Base-by-base conservation (phyloP, 331 rosid genomes). In the Rosa hybrid region DNA sequence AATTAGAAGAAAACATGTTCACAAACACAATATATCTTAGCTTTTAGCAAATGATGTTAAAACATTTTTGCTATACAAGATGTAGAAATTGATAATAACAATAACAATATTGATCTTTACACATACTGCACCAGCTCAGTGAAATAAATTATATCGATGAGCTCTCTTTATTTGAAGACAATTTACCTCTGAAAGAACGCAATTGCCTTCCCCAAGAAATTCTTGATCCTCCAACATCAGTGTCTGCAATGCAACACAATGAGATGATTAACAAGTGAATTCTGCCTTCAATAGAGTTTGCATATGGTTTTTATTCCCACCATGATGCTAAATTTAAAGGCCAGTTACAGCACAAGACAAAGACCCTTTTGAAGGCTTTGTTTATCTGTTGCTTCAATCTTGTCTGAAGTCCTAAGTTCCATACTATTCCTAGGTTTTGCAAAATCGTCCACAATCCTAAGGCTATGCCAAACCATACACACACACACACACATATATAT, bases 141-240 rank as follows among this genome's bases (percentile, higher is more conserved):
- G 68, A 54, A 54, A 56, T 38, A 57, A 38, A 25, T 44, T 72
- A 49, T 60, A 59, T 63, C 76, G 5, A 48, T 5, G 18, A 74
- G 41, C 25, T 30, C 49, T 50, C 62, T 60, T 49, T 45, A 69
- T 68, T 27, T 13, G 17, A 81, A 53, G 53, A 78, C 8, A 27
- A 39, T 83, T 82, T 68, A 92, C 98, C 97, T 92, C 97, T 63
- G 98, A 91, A 75, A 94, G 87, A 53, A 62, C 83, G 83, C 98
- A 92, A 76, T 59, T 84, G 23, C 94, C 90, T 84, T 86, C 88
- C 53, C 98, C 98, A 60, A 94, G 90, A 84, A 94, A 94, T 1
- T 94, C 97, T 78, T 94, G 97, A 85, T 91, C 95, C 62, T 82
- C 74, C 88, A 90, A 78, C 62, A 83, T 88, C 83, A 94, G 80